These are phyloP conservation scores for Cinnamomum chago DNA, from an alignment of 164 flowering plant species.

Conservation along the genomic window DNA sequence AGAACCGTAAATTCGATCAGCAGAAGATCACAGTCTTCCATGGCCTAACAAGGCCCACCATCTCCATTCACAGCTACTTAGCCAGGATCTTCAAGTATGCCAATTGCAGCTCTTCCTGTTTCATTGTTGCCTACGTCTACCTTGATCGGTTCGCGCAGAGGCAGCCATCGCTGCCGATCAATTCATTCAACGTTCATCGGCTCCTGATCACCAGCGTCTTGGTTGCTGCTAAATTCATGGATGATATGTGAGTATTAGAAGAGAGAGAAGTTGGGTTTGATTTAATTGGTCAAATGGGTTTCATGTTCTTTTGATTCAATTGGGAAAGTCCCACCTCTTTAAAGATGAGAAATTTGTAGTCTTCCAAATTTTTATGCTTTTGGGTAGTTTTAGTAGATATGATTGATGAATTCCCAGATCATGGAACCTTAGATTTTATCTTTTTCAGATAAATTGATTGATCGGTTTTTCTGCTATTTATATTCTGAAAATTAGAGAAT, in stretches of 20 bases:
- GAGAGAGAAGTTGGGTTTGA: neutral
- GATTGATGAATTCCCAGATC: neutral
- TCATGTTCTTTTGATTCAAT: too few relatives aligned
- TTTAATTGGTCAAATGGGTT: too few relatives aligned
- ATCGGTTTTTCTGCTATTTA: neutral
- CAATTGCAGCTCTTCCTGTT: conserved; percentile 64
- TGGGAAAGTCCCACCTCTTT: too few relatives aligned
- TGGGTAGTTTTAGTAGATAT: neutral
- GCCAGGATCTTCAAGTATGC: conserved; percentile 69
- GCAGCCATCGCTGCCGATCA: conserved; percentile 42
- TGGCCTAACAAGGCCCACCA: conserved; percentile 44
- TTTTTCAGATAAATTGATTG: too few relatives aligned
- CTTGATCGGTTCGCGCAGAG: conserved; percentile 41
- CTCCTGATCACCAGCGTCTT: conserved; percentile 47
- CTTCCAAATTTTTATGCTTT: neutral
- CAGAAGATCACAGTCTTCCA: conserved; percentile 49
- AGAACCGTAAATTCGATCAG: neutral
- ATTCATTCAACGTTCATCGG: conserved; percentile 51
- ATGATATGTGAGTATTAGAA: conserved; percentile 38
- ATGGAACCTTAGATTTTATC: neutral
- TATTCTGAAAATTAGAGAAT: neutral
- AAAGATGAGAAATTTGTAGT: too few relatives aligned
- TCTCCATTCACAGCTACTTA: conserved; percentile 47
- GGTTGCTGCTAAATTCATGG: conserved; percentile 54
- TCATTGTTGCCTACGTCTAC: conserved; percentile 55